Percentiles rank a stretch among this genome's conserved stretches.
Evolutionary conservation across 2,329 filamentous ascomycete genomes (phyloP).

Genomic region (Pestalotiopsis sp.): DNA sequence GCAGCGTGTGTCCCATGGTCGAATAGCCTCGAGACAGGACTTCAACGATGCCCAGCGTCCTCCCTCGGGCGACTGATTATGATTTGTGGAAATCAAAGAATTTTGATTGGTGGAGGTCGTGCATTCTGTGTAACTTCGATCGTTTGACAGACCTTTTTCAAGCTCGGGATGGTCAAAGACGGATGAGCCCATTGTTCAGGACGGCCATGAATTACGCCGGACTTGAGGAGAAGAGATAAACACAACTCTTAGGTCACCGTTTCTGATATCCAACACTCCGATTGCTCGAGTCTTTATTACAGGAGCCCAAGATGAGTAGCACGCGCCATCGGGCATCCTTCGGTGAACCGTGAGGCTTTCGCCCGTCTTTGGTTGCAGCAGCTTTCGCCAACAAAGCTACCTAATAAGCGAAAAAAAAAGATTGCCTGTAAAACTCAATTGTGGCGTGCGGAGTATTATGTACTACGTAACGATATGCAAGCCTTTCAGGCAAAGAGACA

Average conservation of each 20-base stretch:
- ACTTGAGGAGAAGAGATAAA: too few relatives aligned
- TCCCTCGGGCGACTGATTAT: neutral
- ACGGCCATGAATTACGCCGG: neutral
- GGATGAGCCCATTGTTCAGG: neutral
- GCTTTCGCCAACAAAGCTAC: too few relatives aligned
- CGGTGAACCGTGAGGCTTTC: too few relatives aligned
- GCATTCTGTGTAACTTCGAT: neutral
- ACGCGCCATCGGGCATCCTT: neutral
- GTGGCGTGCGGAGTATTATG: too few relatives aligned
- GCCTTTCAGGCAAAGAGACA: too few relatives aligned
- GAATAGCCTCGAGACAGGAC: neutral
- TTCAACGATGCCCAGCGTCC: neutral
- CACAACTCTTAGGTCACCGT: too few relatives aligned
- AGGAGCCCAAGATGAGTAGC: too few relatives aligned
- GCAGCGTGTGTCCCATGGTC: neutral
- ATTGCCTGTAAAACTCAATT: too few relatives aligned
- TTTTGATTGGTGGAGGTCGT: neutral
- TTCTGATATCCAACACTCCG: too few relatives aligned
- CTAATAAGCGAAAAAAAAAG: too few relatives aligned
- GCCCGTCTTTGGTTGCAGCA: too few relatives aligned
- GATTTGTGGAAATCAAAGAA: neutral
- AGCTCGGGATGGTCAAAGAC: neutral
- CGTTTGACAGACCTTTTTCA: neutral
- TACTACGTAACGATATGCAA: too few relatives aligned
- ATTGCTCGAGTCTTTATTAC: neutral